Evolutionary conservation across 306 rosid genomes (phyloP).

Genomic region (Prunus fruticosa): DNA sequence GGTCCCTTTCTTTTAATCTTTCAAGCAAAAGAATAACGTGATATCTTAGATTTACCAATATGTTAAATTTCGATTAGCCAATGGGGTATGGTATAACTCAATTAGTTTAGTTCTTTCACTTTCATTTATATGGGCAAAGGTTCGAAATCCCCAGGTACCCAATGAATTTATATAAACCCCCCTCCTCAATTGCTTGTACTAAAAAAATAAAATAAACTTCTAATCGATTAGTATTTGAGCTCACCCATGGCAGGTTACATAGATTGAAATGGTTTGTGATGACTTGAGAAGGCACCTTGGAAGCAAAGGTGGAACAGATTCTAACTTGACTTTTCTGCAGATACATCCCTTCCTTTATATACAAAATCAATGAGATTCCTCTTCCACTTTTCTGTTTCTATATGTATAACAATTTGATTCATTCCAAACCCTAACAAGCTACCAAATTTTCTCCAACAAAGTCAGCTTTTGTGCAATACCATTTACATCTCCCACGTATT

Average conservation of each 20-base stretch:
- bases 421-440: not conserved
- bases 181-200: no score
- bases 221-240: no score
- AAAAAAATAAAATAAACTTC: no score
- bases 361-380: constrained; percentile 20
- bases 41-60: no score
- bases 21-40: no score
- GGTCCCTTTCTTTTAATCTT: no score
- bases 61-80: no score
- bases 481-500: not conserved
- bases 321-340: constrained; percentile 35
- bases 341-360: constrained; percentile 51
- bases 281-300: constrained; percentile 27
- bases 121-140: no score
- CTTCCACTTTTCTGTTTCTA: constrained; percentile 1
- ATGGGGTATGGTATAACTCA: no score
- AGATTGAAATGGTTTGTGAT: not conserved
- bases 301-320: constrained; percentile 53
- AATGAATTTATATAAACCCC: no score
- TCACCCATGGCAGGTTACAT: no score
- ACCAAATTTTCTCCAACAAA: not conserved
- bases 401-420: not conserved
- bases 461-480: not conserved
- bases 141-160: no score
- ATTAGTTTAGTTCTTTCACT: fast-evolving